Evolutionary conservation across 768 basidiomycete species (phyloP).

Genomic region (Boletus coccyginus): DNA sequence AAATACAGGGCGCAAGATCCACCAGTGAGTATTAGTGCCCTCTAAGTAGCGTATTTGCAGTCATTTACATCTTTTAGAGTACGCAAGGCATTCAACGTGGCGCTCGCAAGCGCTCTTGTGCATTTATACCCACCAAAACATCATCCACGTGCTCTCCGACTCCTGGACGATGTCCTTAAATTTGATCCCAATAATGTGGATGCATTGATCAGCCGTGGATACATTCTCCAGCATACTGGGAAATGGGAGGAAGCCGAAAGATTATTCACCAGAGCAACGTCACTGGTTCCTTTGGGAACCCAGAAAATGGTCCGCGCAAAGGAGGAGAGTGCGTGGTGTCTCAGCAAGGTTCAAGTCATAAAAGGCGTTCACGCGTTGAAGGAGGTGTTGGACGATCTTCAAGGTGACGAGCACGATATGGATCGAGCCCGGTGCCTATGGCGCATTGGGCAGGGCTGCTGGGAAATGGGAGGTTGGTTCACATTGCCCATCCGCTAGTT

Average conservation of each 20-base stretch:
- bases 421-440: constrained; percentile 80
- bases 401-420: constrained; percentile 44
- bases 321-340: constrained; percentile 88
- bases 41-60: background rate
- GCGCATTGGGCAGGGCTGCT: constrained; percentile 76
- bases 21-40: constrained; percentile 37
- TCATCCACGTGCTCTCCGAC: constrained; percentile 69
- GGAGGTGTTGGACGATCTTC: constrained; percentile 43
- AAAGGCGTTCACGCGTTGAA: constrained; percentile 48
- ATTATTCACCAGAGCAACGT: constrained; percentile 58
- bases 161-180: constrained; percentile 70
- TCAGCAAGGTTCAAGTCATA: constrained; percentile 48
- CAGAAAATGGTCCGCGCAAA: constrained; percentile 56
- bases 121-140: constrained; percentile 90
- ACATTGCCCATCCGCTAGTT: background rate
- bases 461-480: constrained; percentile 66
- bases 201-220: constrained; percentile 73
- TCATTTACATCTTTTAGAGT: constrained; percentile 41
- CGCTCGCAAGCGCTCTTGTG: constrained; percentile 73
- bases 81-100: constrained; percentile 64
- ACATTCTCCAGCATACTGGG: constrained; percentile 59
- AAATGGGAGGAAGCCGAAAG: constrained; percentile 68
- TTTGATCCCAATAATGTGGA: constrained; percentile 59
- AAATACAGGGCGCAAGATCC: constrained; percentile 54
- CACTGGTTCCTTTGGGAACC: constrained; percentile 44